Percentiles rank a stretch among this genome's conserved stretches.
Conservation (phyloP, 148 eudicot genomes). For the Silene conica region DNA sequence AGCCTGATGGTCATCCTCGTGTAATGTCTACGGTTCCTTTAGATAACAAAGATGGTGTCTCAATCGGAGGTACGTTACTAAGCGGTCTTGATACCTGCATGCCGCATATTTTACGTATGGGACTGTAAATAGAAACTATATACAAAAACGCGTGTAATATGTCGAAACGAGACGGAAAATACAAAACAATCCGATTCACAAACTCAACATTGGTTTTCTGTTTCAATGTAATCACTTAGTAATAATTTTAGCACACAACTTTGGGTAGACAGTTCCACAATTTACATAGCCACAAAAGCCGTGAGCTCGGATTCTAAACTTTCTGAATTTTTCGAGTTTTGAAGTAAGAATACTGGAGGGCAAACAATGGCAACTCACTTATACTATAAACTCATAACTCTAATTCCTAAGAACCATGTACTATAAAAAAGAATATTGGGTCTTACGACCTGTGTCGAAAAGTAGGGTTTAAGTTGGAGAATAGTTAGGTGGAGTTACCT, state of each 20-base stretch:
- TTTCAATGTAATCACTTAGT: background rate
- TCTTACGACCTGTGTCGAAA: constrained; percentile 12
- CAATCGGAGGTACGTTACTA: constrained; percentile 49
- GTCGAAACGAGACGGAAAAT: background rate
- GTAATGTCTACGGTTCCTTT: constrained; percentile 44
- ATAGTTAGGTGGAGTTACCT: background rate
- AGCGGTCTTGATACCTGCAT: background rate
- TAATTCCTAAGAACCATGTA: background rate
- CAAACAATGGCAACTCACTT: constrained; percentile 10
- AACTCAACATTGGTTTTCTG: no score
- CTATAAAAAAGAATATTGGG: constrained; percentile 20
- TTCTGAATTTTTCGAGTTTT: background rate
- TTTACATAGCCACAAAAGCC: constrained; percentile 12
- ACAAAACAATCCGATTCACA: background rate
- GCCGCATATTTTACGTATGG: background rate
- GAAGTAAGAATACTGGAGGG: background rate
- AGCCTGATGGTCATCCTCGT: constrained; percentile 56
- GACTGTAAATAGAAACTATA: no score
- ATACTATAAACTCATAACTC: background rate
- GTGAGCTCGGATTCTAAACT: constrained; percentile 11
- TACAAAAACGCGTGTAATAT: no score
- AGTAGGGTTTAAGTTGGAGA: background rate
- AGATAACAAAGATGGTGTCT: constrained; percentile 74
- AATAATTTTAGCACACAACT: constrained; percentile 5
- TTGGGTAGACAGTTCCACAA: constrained; percentile 1